Evolutionary conservation across 2,329 filamentous ascomycete genomes (phyloP), one percentile per base, ranked within the genome.

Genomic region (Apiospora rasikravindrae): DNA sequence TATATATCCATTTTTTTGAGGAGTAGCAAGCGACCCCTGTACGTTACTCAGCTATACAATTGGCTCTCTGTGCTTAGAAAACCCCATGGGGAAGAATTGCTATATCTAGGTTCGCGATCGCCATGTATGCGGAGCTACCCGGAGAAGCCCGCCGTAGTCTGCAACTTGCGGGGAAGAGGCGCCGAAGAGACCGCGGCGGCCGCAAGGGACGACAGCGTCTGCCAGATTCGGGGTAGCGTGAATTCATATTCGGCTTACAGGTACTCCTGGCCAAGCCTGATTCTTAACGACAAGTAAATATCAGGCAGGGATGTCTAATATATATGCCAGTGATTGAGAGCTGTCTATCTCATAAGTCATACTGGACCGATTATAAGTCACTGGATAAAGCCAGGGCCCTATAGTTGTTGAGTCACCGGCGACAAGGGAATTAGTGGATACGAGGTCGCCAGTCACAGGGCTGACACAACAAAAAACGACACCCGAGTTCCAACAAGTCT

Each of bases 1-100:
- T 61, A 8, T 33, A 57, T 61, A 61, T 37, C 53, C 53, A 37
- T 61, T 61, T 37, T 37, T 61, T 61, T 22, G 53, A 61, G 29
- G 53, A 22, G 29, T 4, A 2, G 11, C 29, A n/a, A 16, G 10
- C 16, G 29, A 10, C 7, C 16, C 44, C 16, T 47, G 29, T n/a
- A 26, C 29, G 29, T n/a, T 61, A 22, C 29, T 37, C 29, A n/a
- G 29, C 16, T 37, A 61, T 61, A 8, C 53, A 19, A 61, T 61
- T 61, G 29, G 53, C 26, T 33, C 16, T 22, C 14, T 1, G 5
- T 29, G 14, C 53, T 61, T 61, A 22, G 29, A 7, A 22, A 22
- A 37, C 7, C 7, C 16, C 26, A 37, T 61, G 14, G 26, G 4
- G 7, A 22, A 61, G 14, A 37, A 4, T 29, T 61, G 24, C 22